Base-by-base conservation (phyloP, 768 basidiomycete genomes). In the Suillus americanus region DNA sequence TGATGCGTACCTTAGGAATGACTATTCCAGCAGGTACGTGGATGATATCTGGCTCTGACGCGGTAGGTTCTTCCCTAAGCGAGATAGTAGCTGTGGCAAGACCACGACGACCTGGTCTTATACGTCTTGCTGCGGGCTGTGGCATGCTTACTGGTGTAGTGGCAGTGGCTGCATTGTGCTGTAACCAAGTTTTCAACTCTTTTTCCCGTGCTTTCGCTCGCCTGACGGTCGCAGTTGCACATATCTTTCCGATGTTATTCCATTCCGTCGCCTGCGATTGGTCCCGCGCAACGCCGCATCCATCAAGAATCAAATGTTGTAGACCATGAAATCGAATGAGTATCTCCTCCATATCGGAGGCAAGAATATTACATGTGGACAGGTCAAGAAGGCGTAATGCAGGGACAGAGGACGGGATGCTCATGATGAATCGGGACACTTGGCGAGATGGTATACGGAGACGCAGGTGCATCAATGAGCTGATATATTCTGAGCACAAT, bases 401-500 rank as follows among this genome's bases (percentile, higher is more conserved):
- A 2, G 83, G 88, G 65, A 82, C 51, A 43, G 67, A 70, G 64
- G 62, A 69, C 74, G 66, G 70, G 50, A 67, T 73, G 40, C 46
- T 59, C 66, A 67, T 69, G 62, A 86, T 67, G 20, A 83, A 79
- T 5, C 79, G 77, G 0, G 80, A 81, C 28, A 90, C 74, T 9
- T 82, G 80, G n/a, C 92, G 85, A 0, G 82, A 80, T 3, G 94
- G 95, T 28, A 96, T 82, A 40, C 91, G 86, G 37, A 96, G 75
- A 20, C 90, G 83, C 25, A 97, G 74, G 63, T 85, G 80, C 3
- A 77, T 83, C 53, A 90, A 77, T 46, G 76, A 69, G 14, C 64
- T 61, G n/a, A 82, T 74, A 13, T 82, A 75, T 0, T 79, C 76
- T 0, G 87, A 85, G 38, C 73, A 68, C 1, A 80, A 74, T 57